Evolutionary conservation across 2,329 filamentous ascomycete genomes (phyloP).

Genomic region (Xylariaceae sp.): DNA sequence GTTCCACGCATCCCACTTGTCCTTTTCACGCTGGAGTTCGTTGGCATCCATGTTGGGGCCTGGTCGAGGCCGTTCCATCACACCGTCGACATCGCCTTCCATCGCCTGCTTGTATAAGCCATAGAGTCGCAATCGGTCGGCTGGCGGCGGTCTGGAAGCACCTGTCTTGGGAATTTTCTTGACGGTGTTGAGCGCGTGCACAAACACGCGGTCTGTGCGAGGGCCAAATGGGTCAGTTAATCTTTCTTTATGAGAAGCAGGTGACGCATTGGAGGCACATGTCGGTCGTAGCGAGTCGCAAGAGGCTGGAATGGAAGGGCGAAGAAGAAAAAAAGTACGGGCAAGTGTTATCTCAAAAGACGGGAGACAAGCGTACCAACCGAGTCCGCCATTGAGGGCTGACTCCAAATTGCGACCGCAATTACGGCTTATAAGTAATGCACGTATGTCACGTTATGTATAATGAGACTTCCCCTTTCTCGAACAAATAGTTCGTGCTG

Average conservation of each 20-base stretch:
- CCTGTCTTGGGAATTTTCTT: conserved; percentile 96
- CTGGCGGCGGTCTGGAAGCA: conserved; percentile 77
- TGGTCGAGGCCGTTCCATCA: conserved; percentile 74
- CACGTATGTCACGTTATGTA: background rate
- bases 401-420: conserved; percentile 13
- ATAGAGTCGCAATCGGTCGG: conserved; percentile 86
- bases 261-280: background rate
- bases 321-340: background rate
- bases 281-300: background rate
- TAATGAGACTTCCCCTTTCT: background rate
- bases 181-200: conserved; percentile 96
- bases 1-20: conserved; percentile 94
- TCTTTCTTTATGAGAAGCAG: background rate
- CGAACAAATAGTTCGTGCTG: background rate
- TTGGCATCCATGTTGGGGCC: conserved; percentile 44
- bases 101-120: conserved; percentile 98
- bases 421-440: conserved; percentile 1
- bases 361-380: conserved; percentile 37
- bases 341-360: background rate
- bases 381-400: conserved; percentile 45
- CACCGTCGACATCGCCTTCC: conserved; percentile 93
- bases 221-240: conserved; percentile 7
- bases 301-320: background rate
- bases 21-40: conserved; percentile 54
- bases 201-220: conserved; percentile 83